Evolutionary conservation across 2,329 filamentous ascomycete genomes (phyloP).

Genomic region (Didymella lethalis): DNA sequence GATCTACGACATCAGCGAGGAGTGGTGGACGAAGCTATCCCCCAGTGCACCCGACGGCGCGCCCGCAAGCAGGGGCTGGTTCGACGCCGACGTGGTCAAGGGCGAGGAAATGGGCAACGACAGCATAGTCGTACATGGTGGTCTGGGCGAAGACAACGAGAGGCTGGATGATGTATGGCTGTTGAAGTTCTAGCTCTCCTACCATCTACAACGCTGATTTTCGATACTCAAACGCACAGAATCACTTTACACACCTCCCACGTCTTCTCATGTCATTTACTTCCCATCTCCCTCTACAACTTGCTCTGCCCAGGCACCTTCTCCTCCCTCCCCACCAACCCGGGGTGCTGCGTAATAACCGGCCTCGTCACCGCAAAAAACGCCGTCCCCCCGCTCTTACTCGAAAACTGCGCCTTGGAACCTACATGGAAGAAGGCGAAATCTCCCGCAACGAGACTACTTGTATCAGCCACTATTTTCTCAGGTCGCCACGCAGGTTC

Average conservation of each 20-base stretch:
- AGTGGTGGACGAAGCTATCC: conserved; percentile 46
- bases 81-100: conserved; percentile 58
- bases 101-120: conserved; percentile 37
- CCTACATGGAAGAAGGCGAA: conserved; percentile 41
- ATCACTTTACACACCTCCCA: no score
- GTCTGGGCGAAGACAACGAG: conserved; percentile 61
- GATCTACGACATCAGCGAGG: conserved; percentile 53
- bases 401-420: conserved; percentile 35
- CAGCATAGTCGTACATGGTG: conserved; percentile 58
- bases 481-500: no score
- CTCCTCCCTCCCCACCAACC: conserved; percentile 33
- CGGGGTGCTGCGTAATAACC: conserved; percentile 30
- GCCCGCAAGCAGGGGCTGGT: conserved; percentile 61
- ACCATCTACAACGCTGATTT: no score
- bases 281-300: background rate
- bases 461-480: no score
- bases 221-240: no score
- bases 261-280: no score
- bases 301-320: conserved; percentile 10
- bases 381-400: conserved; percentile 32
- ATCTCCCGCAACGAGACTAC: conserved; percentile 31
- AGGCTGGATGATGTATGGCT: conserved; percentile 61
- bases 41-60: conserved; percentile 29
- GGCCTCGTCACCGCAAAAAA: conserved; percentile 38
- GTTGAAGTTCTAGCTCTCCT: conserved; percentile 42